Percentiles rank a stretch among this genome's conserved stretches.
phyloP scores from a whole-genome alignment of 1,284 basidiomycete species.

The Volvariella volvacea region DNA sequence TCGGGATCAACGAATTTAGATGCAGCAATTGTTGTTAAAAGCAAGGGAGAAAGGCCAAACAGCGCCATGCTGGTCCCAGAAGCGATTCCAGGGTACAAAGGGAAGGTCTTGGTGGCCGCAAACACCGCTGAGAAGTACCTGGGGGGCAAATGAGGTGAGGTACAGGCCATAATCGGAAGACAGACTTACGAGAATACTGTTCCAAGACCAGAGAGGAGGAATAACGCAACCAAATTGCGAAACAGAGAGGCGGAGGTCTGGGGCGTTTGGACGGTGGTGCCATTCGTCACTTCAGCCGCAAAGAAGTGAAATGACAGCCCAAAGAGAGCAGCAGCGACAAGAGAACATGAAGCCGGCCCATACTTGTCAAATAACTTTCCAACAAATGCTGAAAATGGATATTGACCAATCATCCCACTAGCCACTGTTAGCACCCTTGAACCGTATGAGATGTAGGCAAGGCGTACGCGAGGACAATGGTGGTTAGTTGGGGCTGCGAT shows the following conservation, averaged over 20 bases:
- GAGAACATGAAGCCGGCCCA: conserved; percentile 59
- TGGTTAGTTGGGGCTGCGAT: conserved; percentile 71
- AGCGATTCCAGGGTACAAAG: conserved; percentile 55
- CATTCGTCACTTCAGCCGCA: conserved; percentile 44
- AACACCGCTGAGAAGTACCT: conserved; percentile 75
- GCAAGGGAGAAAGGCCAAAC: conserved; percentile 71
- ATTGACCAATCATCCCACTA: conserved; percentile 66
- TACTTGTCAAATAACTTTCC: conserved; percentile 53
- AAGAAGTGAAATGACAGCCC: conserved; percentile 54
- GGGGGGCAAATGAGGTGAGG: conserved; percentile 3
- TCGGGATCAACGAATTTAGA: conserved; percentile 45
- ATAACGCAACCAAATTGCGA: conserved; percentile 47
- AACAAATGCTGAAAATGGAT: conserved; percentile 54
- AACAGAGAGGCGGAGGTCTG: conserved; percentile 40
- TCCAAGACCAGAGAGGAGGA: conserved; percentile 57
- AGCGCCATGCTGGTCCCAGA: conserved; percentile 63
- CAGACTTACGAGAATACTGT: conserved; percentile 61
- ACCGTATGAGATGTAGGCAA: not conserved
- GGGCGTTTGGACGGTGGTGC: conserved; percentile 29
- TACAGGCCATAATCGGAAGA: not conserved
- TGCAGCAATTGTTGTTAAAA: conserved; percentile 61
- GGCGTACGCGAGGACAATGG: conserved; percentile 54
- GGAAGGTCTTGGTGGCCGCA: conserved; percentile 65
- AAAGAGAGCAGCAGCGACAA: conserved; percentile 55
- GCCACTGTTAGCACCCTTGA: not conserved